A percentile compares a stretch with the other conserved stretches of the same genome.
phyloP scores from a whole-genome alignment of 208 protist genomes.

The Balamuthia mandrillaris region DNA sequence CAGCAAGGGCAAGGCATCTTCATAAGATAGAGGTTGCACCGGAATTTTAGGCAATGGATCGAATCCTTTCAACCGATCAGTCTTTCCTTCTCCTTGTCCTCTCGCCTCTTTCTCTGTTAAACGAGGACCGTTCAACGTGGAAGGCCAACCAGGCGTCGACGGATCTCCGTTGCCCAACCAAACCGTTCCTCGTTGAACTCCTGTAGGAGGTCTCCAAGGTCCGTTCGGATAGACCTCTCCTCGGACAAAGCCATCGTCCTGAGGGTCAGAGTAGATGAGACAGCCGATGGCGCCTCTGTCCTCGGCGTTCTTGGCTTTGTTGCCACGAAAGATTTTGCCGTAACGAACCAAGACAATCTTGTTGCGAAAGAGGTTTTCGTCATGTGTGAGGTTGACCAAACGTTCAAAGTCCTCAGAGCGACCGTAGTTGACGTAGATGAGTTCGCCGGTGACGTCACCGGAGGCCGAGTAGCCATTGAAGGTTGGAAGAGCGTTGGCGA shows the following conservation, averaged over 20 bases:
- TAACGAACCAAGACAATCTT: constrained; percentile 42
- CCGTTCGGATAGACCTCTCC: constrained; percentile 35
- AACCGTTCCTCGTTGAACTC: constrained; percentile 32
- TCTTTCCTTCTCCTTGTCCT: not conserved
- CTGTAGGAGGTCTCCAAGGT: constrained; percentile 3
- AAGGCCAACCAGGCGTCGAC: constrained; percentile 12
- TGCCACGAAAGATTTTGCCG: constrained; percentile 12
- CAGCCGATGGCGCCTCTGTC: not conserved
- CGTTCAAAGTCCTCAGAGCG: constrained; percentile 26
- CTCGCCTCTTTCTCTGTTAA: not conserved
- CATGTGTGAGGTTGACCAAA: not conserved
- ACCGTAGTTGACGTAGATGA: constrained; percentile 50
- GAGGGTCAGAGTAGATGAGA: constrained; percentile 30
- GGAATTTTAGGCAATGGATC: constrained; percentile 4
- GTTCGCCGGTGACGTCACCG: not conserved
- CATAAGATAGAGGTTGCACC: constrained; percentile 26
- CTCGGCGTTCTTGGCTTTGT: constrained; percentile 21
- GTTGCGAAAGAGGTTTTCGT: not conserved
- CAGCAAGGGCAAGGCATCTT: constrained; percentile 8
- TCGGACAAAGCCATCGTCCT: constrained; percentile 21
- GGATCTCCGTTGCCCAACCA: constrained; percentile 19
- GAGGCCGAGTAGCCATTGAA: constrained; percentile 31
- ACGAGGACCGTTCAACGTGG: not conserved
- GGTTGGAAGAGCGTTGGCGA: constrained; percentile 19
- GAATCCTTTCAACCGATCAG: not conserved